A percentile compares a stretch with the other conserved stretches of the same genome.
Conservation (phyloP, 2,329 filamentous ascomycete species). For the Drechslera avenae region DNA sequence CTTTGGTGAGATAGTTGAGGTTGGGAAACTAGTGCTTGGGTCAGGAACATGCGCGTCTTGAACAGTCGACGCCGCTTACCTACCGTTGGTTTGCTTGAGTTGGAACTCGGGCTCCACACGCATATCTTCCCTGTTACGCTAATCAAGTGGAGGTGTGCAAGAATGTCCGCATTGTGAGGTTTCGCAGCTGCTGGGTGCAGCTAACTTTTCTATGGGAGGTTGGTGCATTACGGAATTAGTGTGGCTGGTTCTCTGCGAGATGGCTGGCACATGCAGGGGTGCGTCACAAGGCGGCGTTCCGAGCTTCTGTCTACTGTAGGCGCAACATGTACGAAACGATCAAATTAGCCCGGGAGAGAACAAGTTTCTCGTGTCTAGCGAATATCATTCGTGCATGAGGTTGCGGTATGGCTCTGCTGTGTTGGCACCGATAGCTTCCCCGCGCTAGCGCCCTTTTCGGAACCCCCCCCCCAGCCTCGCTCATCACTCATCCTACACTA, state of each 20-base stretch:
- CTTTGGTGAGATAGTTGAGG: slow-evolving; percentile 48
- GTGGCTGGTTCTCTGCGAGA: too few species aligned
- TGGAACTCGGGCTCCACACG: slow-evolving; percentile 45
- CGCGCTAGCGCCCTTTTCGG: slow-evolving; percentile 8
- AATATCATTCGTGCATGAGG: slow-evolving; percentile 11
- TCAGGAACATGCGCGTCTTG: slow-evolving; percentile 21
- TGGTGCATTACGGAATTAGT: slow-evolving; percentile 18
- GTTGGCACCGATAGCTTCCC: slow-evolving; percentile 17
- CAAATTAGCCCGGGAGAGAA: slow-evolving; percentile 4
- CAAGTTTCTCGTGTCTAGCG: slow-evolving; percentile 8
- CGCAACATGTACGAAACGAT: slow-evolving; percentile 25
- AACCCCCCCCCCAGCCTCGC: not conserved
- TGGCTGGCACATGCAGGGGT: too few species aligned
- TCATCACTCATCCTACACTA: too few species aligned
- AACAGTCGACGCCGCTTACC: slow-evolving; percentile 27
- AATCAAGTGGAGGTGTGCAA: slow-evolving; percentile 36
- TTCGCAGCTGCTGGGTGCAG: slow-evolving; percentile 17
- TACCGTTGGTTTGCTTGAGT: slow-evolving; percentile 52
- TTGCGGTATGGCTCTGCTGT: slow-evolving; percentile 17
- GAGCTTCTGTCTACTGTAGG: slow-evolving; percentile 11
- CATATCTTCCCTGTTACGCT: slow-evolving; percentile 42
- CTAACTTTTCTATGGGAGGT: slow-evolving; percentile 37
- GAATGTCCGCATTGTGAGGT: slow-evolving; percentile 33
- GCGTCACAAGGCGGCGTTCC: slow-evolving; percentile 4
- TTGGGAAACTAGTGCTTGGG: slow-evolving; percentile 41